These are phyloP conservation scores for Lathyrus aphaca DNA, from an alignment of 306 rosid genomes.

Conservation along the genomic window DNA sequence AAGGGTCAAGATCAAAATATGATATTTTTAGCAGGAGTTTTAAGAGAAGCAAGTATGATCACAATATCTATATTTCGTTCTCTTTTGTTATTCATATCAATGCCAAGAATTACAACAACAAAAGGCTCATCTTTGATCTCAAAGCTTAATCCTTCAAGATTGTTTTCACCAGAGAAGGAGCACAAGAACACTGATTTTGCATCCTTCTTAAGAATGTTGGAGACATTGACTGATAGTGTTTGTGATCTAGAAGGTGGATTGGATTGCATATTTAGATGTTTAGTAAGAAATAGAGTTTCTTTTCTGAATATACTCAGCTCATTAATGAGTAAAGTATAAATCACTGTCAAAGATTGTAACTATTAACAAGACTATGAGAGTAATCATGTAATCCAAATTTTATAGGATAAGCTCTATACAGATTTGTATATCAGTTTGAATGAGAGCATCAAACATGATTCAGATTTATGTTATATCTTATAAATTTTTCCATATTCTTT, in stretches of 20 bases:
- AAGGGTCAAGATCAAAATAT: slow-evolving; percentile 47
- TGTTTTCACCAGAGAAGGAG: slow-evolving; percentile 50
- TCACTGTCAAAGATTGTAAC: too few species aligned
- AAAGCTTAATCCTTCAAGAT: slow-evolving; percentile 46
- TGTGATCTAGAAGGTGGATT: slow-evolving; percentile 46
- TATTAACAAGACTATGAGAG: too few species aligned
- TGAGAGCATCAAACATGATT: too few species aligned
- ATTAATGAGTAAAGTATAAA: slow-evolving; percentile 24
- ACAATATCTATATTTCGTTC: slow-evolving; percentile 55
- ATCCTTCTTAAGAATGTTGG: slow-evolving; percentile 39
- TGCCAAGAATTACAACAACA: slow-evolving; percentile 40
- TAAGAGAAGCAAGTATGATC: slow-evolving; percentile 55
- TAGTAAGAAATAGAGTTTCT: slow-evolving; percentile 73
- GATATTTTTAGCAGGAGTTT: slow-evolving; percentile 36
- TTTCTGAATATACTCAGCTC: slow-evolving; percentile 66
- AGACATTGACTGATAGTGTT: slow-evolving; percentile 47
- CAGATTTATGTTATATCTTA: too few species aligned
- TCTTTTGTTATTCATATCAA: slow-evolving; percentile 54
- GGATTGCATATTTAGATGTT: slow-evolving; percentile 56
- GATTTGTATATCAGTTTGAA: too few species aligned
- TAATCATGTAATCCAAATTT: too few species aligned
- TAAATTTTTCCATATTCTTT: too few species aligned
- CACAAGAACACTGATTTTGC: slow-evolving; percentile 40
- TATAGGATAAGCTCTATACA: too few species aligned
- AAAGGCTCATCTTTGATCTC: slow-evolving; percentile 56